Evolutionary conservation across 2,329 filamentous ascomycete species (phyloP).

Genomic region (Ilyonectria destructans): DNA sequence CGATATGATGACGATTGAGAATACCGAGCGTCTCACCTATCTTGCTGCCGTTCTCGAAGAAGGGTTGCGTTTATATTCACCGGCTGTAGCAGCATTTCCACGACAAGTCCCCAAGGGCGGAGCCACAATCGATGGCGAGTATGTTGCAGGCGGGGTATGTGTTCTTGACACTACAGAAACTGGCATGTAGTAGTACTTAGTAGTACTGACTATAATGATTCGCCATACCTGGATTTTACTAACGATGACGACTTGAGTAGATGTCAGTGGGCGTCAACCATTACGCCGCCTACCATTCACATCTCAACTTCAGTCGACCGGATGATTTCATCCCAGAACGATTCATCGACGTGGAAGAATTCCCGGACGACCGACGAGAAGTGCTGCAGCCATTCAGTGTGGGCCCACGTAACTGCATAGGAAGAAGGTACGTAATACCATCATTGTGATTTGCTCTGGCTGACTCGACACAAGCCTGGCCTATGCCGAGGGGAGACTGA

Average conservation of each 20-base stretch:
- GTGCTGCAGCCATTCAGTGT: conserved; percentile 32
- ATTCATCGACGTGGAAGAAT: conserved; percentile 19
- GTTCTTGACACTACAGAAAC: background rate
- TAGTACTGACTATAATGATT: background rate
- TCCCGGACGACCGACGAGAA: conserved; percentile 28
- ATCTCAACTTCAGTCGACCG: conserved; percentile 26
- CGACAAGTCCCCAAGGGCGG: conserved; percentile 24
- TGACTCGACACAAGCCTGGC: conserved; percentile 30
- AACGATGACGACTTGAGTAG: conserved; percentile 13
- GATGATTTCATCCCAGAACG: conserved; percentile 33
- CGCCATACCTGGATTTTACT: background rate
- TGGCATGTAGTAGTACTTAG: background rate
- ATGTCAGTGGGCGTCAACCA: conserved; percentile 33
- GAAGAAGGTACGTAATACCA: conserved; percentile 30
- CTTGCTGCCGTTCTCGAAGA: conserved; percentile 31
- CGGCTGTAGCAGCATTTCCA: conserved; percentile 32
- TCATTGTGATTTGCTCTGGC: background rate
- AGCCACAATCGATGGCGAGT: conserved; percentile 30
- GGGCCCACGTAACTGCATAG: conserved; percentile 35
- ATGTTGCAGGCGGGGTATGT: conserved; percentile 31
- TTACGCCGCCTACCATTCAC: conserved; percentile 33
- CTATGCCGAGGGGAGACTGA: conserved; percentile 30
- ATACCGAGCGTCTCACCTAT: conserved; percentile 27
- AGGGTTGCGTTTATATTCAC: conserved; percentile 32
- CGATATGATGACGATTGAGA: conserved; percentile 30